phyloP scores from a whole-genome alignment of 345 rosid species.

The Luvunga scandens region DNA sequence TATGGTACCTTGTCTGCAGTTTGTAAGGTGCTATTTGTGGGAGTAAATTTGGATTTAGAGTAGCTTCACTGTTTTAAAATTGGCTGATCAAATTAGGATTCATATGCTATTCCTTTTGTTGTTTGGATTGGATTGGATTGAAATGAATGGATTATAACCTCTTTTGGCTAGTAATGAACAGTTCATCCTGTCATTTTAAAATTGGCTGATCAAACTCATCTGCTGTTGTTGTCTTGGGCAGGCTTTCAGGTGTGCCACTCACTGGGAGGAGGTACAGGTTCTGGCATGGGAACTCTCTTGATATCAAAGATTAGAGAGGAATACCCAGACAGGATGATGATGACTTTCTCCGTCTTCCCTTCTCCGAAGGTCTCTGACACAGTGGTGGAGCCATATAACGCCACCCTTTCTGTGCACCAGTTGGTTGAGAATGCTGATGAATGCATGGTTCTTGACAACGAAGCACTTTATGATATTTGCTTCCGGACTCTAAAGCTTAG shows the following conservation, averaged over 20 bases:
- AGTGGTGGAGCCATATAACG: conserved; percentile 97
- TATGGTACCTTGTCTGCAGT: neutral
- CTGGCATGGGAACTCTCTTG: conserved; percentile 95
- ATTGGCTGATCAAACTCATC: conserved; percentile 14
- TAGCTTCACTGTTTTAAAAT: neutral
- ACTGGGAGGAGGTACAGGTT: conserved; percentile 96
- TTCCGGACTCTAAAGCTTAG: conserved; percentile 96
- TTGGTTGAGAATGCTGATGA: conserved; percentile 96
- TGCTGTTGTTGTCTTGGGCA: conserved; percentile 19
- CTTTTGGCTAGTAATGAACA: neutral
- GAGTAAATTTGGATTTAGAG: neutral
- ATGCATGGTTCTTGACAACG: conserved; percentile 96
- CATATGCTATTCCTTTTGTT: neutral
- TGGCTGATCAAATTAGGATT: no score
- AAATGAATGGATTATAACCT: neutral
- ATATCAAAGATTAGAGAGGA: conserved; percentile 96
- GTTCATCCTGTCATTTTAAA: neutral
- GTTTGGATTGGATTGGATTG: neutral
- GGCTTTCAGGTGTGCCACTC: conserved; percentile 98
- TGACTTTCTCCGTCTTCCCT: conserved; percentile 96
- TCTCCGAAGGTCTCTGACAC: conserved; percentile 99
- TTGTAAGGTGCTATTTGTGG: neutral
- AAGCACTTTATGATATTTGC: conserved; percentile 97
- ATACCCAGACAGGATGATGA: conserved; percentile 97
- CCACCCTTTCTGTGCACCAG: conserved; percentile 97